Percentiles rank a stretch among this genome's conserved stretches.
Conservation (phyloP, 805 yeast species). For the Kazachstania kunashirensis region DNA sequence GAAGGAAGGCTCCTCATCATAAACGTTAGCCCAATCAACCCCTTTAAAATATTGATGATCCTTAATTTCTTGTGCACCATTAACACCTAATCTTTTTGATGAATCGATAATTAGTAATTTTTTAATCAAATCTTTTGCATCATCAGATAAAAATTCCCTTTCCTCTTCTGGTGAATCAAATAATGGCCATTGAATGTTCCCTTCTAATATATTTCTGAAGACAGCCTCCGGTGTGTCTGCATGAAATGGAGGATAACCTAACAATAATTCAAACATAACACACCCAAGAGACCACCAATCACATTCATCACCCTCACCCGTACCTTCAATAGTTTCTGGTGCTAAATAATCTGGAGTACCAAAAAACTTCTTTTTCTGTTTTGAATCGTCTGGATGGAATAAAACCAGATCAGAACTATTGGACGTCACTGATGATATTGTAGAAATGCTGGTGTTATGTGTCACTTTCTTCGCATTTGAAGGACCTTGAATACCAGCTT, state of each 20-base stretch:
- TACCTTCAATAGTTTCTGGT: conserved; percentile 87
- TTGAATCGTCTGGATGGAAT: conserved; percentile 59
- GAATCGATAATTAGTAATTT: conserved; percentile 59
- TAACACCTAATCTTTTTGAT: conserved; percentile 57
- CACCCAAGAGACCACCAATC: conserved; percentile 98
- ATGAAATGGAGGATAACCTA: conserved; percentile 93
- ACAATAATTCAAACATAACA: conserved; percentile 80
- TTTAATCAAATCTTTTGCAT: conserved; percentile 65
- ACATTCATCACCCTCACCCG: conserved; percentile 61
- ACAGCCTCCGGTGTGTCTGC: conserved; percentile 70
- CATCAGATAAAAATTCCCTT: conserved; percentile 45
- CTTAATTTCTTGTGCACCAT: conserved; percentile 72
- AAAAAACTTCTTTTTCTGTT: conserved; percentile 56
- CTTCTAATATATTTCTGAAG: conserved; percentile 66
- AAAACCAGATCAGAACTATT: conserved; percentile 43
- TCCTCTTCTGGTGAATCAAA: conserved; percentile 43
- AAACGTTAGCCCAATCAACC: conserved; percentile 66
- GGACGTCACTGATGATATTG: conserved; percentile 4
- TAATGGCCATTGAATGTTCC: conserved; percentile 79
- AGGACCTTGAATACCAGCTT: neutral
- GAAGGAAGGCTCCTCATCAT: conserved; percentile 66
- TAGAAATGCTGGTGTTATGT: conserved; percentile 5
- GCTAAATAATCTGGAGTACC: conserved; percentile 98
- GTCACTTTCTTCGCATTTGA: neutral
- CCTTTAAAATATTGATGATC: conserved; percentile 66